Evolutionary conservation across 2,329 filamentous ascomycete species (phyloP).

Genomic region (Neophaeococcomyces mojaviensis): DNA sequence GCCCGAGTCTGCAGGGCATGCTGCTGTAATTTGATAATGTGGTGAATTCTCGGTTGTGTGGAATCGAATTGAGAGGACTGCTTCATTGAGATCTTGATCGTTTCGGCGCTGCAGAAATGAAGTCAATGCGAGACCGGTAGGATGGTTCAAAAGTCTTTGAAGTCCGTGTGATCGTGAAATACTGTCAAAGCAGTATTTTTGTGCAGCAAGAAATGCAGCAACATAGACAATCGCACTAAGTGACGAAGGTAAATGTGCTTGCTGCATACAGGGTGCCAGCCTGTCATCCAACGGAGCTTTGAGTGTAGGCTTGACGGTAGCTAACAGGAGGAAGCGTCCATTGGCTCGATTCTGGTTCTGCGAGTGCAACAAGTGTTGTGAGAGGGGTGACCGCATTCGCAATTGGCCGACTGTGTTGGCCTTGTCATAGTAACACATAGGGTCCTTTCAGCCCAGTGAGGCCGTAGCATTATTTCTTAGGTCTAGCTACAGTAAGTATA

Average conservation of each 20-base stretch:
- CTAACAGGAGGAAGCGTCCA: background rate
- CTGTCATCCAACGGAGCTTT: background rate
- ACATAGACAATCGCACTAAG: too few species aligned
- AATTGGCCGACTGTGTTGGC: conserved; percentile 9
- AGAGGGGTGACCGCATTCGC: conserved; percentile 7
- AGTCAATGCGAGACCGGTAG: too few species aligned
- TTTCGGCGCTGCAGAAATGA: too few species aligned
- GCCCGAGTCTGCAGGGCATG: too few species aligned
- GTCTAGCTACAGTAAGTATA: background rate
- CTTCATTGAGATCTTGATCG: too few species aligned
- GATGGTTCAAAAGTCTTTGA: too few species aligned
- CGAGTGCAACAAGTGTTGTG: background rate
- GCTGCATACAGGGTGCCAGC: background rate
- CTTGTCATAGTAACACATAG: background rate
- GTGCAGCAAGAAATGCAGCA: too few species aligned
- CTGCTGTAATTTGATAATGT: too few species aligned
- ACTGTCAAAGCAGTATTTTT: too few species aligned
- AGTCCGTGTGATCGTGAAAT: too few species aligned
- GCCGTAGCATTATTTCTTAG: background rate
- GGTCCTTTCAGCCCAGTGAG: background rate
- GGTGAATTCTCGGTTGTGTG: too few species aligned
- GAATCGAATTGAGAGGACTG: too few species aligned
- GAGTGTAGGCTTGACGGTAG: conserved; percentile 4
- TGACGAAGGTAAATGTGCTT: background rate
- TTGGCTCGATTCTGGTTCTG: background rate